Base-by-base conservation (phyloP, 768 basidiomycete species). In the Russula olivacea region DNA sequence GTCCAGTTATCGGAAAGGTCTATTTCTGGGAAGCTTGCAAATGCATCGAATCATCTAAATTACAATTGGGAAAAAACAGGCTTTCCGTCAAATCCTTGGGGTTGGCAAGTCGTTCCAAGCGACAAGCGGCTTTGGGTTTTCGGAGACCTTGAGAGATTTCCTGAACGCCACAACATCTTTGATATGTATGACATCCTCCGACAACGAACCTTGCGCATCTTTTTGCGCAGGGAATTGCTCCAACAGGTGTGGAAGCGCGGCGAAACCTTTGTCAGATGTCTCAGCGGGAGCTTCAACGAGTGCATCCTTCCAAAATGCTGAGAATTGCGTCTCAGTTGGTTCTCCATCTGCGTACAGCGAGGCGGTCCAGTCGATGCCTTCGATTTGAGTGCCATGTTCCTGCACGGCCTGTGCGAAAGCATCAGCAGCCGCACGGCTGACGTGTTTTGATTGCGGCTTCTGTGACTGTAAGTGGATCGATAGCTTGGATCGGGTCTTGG, bases 401-500 rank as follows among this genome's bases (percentile, higher is more conserved):
- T 75, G 79, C 28, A 91, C 76, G 12, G 78, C 71, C 14, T 71
- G 72, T 63, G 84, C 80, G 66, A 94, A 88, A 6, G 82, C 85
- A 61, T 82, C 75, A 41, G 83, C 78, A 5, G 90, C 85, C 4
- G 82, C 79, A 2, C 76, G 70, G 69, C 89, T 90, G 71, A 93
- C 80, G 65, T 79, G 84, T 69, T 79, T 80, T 3, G 77, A 76
- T 9, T 74, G 80, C 19, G 82, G 80, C 72, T 83, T 88, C 70
- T 85, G 86, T 12, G 91, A 92, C 50, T 79, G 77, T 75, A 91
- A 78, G 66, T 95, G 96, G 52, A 91, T 78, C 1, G 94, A 93
- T 56, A 93, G 76, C 74, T 98, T 98, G 15, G 88, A 79, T 43
- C 95, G 86, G 2, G 77, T 80, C 32, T 76, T 65, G 0, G 91